Evolutionary conservation across 805 yeast genomes (phyloP).

Genomic region (Suhomyces xylopsoci): DNA sequence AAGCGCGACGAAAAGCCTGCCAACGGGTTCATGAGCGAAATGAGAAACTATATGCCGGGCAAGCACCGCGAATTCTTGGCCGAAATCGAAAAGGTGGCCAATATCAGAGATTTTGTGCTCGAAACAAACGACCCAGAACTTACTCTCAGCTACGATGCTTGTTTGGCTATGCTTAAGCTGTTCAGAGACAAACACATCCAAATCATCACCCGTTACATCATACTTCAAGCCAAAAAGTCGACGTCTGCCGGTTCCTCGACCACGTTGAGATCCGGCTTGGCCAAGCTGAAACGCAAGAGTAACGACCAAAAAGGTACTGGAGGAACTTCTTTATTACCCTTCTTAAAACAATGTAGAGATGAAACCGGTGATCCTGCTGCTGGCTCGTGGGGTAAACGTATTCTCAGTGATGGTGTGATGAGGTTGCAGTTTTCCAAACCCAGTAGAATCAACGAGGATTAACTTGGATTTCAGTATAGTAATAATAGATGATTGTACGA

Average conservation of each 20-base stretch:
- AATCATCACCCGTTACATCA: constrained; percentile 82
- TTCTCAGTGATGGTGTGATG: constrained; percentile 56
- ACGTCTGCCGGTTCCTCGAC: constrained; percentile 51
- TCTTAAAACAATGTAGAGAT: constrained; percentile 91
- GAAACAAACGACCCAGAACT: constrained; percentile 50
- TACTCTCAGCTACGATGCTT: constrained; percentile 76
- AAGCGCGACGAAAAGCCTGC: constrained; percentile 12
- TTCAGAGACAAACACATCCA: constrained; percentile 93
- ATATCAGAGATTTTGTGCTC: constrained; percentile 62
- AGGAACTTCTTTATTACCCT: constrained; percentile 88
- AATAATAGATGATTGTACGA: too few relatives aligned
- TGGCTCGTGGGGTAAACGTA: constrained; percentile 83
- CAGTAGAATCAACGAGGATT: constrained; percentile 42
- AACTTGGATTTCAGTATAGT: too few relatives aligned
- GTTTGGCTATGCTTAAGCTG: constrained; percentile 80
- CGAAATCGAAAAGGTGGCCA: constrained; percentile 55
- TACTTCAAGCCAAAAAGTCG: constrained; percentile 68
- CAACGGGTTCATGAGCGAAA: constrained; percentile 67
- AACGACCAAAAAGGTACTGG: constrained; percentile 82
- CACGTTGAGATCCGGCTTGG: constrained; percentile 67
- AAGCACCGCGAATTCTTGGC: constrained; percentile 73
- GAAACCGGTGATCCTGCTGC: constrained; percentile 95
- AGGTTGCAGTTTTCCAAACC: constrained; percentile 36
- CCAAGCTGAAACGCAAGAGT: constrained; percentile 44
- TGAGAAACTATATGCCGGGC: constrained; percentile 90